phyloP scores from a whole-genome alignment of 2,329 filamentous ascomycete species.

The Aureobasidium sp. region DNA sequence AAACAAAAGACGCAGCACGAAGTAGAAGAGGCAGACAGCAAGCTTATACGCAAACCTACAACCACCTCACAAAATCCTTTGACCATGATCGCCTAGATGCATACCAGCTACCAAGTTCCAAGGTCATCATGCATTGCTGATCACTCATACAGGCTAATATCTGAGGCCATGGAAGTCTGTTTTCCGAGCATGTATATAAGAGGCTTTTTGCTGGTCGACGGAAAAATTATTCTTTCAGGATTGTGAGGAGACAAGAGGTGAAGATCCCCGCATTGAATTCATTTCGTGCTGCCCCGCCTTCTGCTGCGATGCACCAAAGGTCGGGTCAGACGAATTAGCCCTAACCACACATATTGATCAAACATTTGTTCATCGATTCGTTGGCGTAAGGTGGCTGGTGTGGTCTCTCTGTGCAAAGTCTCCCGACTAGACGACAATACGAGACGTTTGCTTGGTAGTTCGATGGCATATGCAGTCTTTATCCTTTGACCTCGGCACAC shows the following conservation, averaged over 20 bases:
- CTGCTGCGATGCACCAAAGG: not conserved
- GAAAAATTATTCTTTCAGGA: constrained; percentile 8
- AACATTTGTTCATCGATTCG: not conserved
- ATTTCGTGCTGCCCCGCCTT: constrained; percentile 5
- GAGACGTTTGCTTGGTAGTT: not conserved
- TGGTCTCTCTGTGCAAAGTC: not conserved
- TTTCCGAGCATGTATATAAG: not conserved
- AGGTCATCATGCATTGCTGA: constrained; percentile 13
- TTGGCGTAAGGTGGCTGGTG: not conserved
- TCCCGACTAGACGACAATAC: not conserved
- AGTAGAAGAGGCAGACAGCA: not conserved
- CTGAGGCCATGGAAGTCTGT: not conserved
- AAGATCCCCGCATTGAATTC: constrained; percentile 8
- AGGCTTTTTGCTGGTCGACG: constrained; percentile 3
- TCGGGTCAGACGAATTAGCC: not conserved
- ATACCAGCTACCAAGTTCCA: not conserved
- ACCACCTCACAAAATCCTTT: not conserved
- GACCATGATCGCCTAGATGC: not conserved
- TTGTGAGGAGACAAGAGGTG: not conserved
- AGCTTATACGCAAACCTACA: not conserved
- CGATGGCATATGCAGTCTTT: not conserved
- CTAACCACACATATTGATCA: not conserved
- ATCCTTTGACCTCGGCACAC: not conserved
- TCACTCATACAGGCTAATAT: constrained; percentile 11
- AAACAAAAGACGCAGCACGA: not conserved